Percentiles rank a stretch among this genome's conserved stretches.
phyloP scores from a whole-genome alignment of 345 rosid genomes.

The Arabis hirsuta region DNA sequence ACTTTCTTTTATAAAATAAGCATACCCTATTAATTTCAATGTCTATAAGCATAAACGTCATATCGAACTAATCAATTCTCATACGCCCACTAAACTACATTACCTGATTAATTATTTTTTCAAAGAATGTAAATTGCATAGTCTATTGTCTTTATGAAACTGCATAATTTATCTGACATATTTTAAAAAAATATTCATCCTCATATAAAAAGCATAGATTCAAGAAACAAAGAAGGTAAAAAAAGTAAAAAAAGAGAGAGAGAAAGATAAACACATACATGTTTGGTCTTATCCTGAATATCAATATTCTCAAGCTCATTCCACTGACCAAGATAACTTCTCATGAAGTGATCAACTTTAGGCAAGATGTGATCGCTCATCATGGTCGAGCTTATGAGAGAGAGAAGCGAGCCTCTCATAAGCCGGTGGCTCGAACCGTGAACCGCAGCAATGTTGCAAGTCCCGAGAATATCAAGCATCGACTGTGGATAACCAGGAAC shows the following conservation, averaged over 20 bases:
- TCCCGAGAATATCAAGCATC: constrained; percentile 78
- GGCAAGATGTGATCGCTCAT: constrained; percentile 65
- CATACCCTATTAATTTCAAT: too few species aligned
- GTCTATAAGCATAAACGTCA: too few species aligned
- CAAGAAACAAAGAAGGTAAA: not conserved
- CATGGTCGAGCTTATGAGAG: constrained; percentile 63
- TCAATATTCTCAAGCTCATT: constrained; percentile 51
- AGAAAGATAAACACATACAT: constrained; percentile 45
- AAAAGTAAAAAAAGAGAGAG: not conserved
- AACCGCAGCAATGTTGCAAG: constrained; percentile 78
- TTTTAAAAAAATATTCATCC: not conserved
- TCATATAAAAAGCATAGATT: not conserved
- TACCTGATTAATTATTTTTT: too few species aligned
- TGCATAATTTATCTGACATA: not conserved
- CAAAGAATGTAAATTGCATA: constrained; percentile 3
- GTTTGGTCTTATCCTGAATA: constrained; percentile 76
- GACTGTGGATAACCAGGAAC: constrained; percentile 95
- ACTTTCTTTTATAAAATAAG: too few species aligned
- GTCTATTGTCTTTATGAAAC: not conserved
- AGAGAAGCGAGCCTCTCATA: constrained; percentile 71
- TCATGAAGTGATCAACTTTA: constrained; percentile 64
- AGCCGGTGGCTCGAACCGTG: constrained; percentile 71
- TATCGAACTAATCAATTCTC: too few species aligned
- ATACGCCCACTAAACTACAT: not conserved
- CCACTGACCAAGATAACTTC: constrained; percentile 65